Conservation (phyloP, 148 eudicot species). For the Heliosperma pusillum region DNA sequence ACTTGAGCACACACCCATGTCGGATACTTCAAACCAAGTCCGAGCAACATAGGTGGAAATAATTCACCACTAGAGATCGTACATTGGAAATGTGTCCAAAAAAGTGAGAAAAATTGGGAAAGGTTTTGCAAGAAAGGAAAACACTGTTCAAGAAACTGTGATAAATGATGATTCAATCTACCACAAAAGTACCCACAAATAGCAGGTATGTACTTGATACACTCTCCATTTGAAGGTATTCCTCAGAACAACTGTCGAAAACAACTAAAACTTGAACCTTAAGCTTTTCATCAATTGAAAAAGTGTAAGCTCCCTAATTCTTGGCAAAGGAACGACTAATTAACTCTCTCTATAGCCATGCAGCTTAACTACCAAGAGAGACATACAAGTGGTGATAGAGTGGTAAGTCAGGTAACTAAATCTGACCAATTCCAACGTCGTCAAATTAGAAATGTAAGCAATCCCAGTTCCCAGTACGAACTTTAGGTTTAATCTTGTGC, state of each 20-base stretch:
- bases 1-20: too few species aligned
- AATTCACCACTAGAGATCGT: background rate
- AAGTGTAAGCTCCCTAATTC: background rate
- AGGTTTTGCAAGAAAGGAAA: background rate
- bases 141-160: background rate
- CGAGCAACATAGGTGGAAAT: too few species aligned
- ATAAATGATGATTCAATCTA: slow-evolving; percentile 3
- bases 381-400: background rate
- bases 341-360: background rate
- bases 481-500: background rate
- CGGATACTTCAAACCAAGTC: too few species aligned
- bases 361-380: slow-evolving; percentile 1
- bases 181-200: background rate
- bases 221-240: background rate
- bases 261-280: background rate
- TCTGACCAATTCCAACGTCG: background rate
- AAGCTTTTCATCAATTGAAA: background rate
- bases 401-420: background rate
- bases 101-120: background rate
- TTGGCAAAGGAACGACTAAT: background rate
- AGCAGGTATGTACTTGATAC: background rate
- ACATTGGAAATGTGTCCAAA: background rate
- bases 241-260: background rate
- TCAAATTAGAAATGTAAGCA: background rate
- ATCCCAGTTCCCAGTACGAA: background rate